Evolutionary conservation across 2,329 filamentous ascomycete genomes (phyloP), one percentile per base, ranked within the genome.

Genomic region (Apiospora malaysiana): DNA sequence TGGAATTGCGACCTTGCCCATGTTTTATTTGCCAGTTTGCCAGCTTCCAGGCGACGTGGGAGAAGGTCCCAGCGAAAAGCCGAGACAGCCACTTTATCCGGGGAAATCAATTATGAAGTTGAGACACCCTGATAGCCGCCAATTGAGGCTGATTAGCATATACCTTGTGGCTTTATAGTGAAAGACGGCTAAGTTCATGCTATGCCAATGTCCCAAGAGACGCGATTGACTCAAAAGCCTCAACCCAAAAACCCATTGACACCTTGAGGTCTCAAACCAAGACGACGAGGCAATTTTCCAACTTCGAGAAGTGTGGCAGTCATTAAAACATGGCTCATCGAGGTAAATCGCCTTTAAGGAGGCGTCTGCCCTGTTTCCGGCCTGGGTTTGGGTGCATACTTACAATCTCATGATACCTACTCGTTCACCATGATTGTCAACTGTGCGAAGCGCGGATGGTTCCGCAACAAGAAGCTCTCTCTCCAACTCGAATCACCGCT

Each of bases 391-490:
- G 18, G 21, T 6, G n/a, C 16, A 40, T 8, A 32, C 32, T 23
- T 40, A 23, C 56, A n/a, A 32, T 4, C 7, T 32, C 25, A 21
- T n/a, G 18, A 40, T n/a, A n/a, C n/a, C 21, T 63, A 32, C 18
- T 63, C 32, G 56, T 9, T 18, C 3, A 23, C 32, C 56, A 63
- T 63, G 56, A 14, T 63, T 12, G 21, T 63, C 32, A 40, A 63
- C 32, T 40, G 32, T 37, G 56, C 56, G 5, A 63, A 63, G 18
- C 56, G 32, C 56, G 56, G 56, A 32, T 63, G 56, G 56, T 63
- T 63, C 21, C 56, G 56, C 32, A 40, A 8, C 56, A 63, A 40
- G 32, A 63, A 63, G 32, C 32, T 63, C 10, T 63, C 32, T 63
- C 27, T 63, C 56, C 56, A 63, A 32, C 56, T 37, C 56, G 32